Percentiles rank a stretch among this genome's conserved stretches.
Evolutionary conservation across 768 basidiomycete species (phyloP).

Genomic region (Tephrocybe sp.): DNA sequence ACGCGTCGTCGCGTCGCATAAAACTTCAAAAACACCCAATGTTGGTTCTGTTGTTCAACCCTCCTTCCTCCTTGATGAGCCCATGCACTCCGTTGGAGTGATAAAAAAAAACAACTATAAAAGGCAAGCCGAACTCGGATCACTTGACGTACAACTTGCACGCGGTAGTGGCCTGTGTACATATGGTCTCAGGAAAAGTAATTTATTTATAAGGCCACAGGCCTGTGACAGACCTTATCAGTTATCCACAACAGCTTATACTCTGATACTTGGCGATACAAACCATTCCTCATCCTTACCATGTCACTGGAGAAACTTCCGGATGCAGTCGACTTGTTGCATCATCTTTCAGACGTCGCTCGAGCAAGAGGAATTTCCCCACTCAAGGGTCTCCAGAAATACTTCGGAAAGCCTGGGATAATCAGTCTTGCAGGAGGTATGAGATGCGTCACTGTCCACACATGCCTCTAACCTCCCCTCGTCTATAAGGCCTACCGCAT

Average conservation of each 20-base stretch:
- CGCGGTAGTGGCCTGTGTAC: too few species aligned
- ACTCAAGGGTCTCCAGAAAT: slow-evolving; percentile 67
- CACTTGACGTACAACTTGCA: too few species aligned
- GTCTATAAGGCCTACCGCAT: slow-evolving; percentile 54
- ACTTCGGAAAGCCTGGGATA: slow-evolving; percentile 50
- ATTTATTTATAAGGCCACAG: too few species aligned
- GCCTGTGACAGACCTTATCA: too few species aligned
- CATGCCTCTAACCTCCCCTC: background rate
- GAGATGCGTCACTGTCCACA: slow-evolving; percentile 14
- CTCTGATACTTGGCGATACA: background rate
- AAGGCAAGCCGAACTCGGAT: too few species aligned
- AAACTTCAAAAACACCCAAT: background rate
- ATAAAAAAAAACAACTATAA: too few species aligned
- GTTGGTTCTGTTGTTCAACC: too few species aligned
- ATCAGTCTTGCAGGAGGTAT: slow-evolving; percentile 71
- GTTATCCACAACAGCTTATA: too few species aligned
- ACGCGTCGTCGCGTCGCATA: background rate
- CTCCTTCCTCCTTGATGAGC: too few species aligned
- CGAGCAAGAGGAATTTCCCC: slow-evolving; percentile 28
- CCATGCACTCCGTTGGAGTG: too few species aligned
- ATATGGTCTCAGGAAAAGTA: too few species aligned
- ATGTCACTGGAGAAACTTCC: slow-evolving; percentile 29
- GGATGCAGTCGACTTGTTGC: slow-evolving; percentile 59
- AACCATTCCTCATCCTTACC: background rate
- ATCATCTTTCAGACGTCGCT: slow-evolving; percentile 12